Conservation (phyloP, 2,329 filamentous ascomycete genomes). For the Leptodontidium sp. region DNA sequence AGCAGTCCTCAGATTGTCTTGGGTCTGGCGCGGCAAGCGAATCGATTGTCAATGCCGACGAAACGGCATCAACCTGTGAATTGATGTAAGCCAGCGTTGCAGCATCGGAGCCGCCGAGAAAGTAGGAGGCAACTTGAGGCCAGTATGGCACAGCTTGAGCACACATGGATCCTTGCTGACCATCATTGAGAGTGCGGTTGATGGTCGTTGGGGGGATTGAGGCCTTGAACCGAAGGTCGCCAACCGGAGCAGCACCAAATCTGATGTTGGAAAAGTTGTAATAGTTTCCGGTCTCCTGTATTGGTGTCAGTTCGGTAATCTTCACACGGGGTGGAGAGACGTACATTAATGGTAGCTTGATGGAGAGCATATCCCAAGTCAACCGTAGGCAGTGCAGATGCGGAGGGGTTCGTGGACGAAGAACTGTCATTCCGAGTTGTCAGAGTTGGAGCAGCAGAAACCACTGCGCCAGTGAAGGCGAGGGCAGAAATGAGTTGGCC, state of each 20-base stretch:
- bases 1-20: constrained; percentile 52
- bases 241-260: constrained; percentile 53
- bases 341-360: constrained; percentile 21
- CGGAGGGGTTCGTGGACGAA: background rate
- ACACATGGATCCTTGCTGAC: constrained; percentile 33
- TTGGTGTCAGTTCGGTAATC: background rate
- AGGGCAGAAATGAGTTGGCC: constrained; percentile 5
- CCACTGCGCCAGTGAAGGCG: constrained; percentile 15
- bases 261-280: constrained; percentile 52
- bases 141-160: constrained; percentile 31
- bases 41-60: background rate
- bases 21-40: constrained; percentile 2
- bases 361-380: constrained; percentile 25
- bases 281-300: constrained; percentile 42
- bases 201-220: constrained; percentile 45
- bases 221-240: constrained; percentile 52
- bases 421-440: background rate
- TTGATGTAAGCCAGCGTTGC: constrained; percentile 7
- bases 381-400: constrained; percentile 16
- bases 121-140: background rate
- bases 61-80: constrained; percentile 3
- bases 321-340: background rate
- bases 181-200: constrained; percentile 45
- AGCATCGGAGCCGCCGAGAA: background rate
- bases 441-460: constrained; percentile 14